Conservation (phyloP, 1,284 basidiomycete species). For the Apiotrichum gracile region DNA sequence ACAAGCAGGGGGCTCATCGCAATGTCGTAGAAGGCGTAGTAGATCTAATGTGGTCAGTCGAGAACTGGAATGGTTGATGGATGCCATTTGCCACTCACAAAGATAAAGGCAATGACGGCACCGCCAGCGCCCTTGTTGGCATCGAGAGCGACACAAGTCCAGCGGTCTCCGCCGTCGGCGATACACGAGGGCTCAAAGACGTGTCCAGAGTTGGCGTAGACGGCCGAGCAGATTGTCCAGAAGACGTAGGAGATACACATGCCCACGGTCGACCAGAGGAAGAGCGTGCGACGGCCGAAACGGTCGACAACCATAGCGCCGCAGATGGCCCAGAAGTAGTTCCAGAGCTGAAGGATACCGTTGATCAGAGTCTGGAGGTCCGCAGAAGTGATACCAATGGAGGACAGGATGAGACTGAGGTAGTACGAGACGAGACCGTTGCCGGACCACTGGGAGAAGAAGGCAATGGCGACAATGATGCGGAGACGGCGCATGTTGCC, state of each 20-base stretch:
- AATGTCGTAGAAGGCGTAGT: constrained; percentile 38
- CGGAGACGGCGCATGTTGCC: constrained; percentile 24
- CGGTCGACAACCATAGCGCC: constrained; percentile 39
- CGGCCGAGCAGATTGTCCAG: constrained; percentile 65
- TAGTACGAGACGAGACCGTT: constrained; percentile 50
- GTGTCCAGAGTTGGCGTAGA: constrained; percentile 43
- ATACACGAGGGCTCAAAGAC: constrained; percentile 16
- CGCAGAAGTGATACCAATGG: constrained; percentile 60
- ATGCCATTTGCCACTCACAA: background rate
- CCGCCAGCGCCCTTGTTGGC: constrained; percentile 10
- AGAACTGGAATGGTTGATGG: too few relatives aligned
- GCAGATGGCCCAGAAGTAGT: constrained; percentile 15
- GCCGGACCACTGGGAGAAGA: constrained; percentile 40
- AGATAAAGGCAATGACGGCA: constrained; percentile 18
- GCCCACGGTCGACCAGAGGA: constrained; percentile 17
- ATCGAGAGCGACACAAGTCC: constrained; percentile 34
- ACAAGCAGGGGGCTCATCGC: constrained; percentile 43
- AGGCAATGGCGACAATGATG: constrained; percentile 32
- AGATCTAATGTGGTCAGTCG: constrained; percentile 2
- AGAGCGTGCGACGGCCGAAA: constrained; percentile 28
- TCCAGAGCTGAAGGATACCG: constrained; percentile 20
- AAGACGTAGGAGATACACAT: constrained; percentile 54
- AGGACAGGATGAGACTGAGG: constrained; percentile 61
- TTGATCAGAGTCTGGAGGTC: constrained; percentile 64
- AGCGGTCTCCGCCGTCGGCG: constrained; percentile 49